Percentiles rank a stretch among this genome's conserved stretches.
Conservation (phyloP, 352 stramenopile species). For the Globisporangium radiosum region DNA sequence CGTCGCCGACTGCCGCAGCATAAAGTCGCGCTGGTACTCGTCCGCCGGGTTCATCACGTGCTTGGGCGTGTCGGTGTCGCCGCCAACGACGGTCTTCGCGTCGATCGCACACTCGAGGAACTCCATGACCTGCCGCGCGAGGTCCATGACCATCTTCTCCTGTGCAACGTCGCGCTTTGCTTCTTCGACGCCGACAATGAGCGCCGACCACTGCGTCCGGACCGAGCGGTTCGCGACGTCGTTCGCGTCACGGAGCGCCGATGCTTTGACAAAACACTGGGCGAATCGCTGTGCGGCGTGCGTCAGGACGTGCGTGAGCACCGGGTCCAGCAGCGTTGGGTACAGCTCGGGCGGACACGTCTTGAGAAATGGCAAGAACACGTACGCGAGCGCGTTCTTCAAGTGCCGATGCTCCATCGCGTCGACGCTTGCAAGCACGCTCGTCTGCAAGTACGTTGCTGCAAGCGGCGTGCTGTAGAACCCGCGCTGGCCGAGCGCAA, state of each 20-base stretch:
- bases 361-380: conserved; percentile 70
- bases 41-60: conserved; percentile 63
- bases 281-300: conserved; percentile 52
- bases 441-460: conserved; percentile 40
- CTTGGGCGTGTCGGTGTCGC: conserved; percentile 67
- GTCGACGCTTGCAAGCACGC: conserved; percentile 54
- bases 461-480: conserved; percentile 51
- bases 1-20: conserved; percentile 34
- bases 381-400: conserved; percentile 58
- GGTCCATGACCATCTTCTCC: conserved; percentile 70
- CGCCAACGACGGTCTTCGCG: conserved; percentile 64
- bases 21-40: conserved; percentile 51
- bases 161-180: conserved; percentile 59
- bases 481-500: conserved; percentile 38
- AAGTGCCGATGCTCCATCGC: conserved; percentile 71
- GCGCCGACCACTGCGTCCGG: conserved; percentile 36
- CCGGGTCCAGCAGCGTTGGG: conserved; percentile 50
- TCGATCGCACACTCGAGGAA: conserved; percentile 70
- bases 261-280: conserved; percentile 26
- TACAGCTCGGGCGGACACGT: conserved; percentile 54
- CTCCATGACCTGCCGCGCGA: conserved; percentile 60
- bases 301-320: conserved; percentile 41
- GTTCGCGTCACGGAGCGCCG: neutral
- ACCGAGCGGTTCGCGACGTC: conserved; percentile 12
- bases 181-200: conserved; percentile 61